A percentile compares a stretch with the other conserved stretches of the same genome.
These are phyloP conservation scores for Colletotrichum brevisporum DNA, from an alignment of 2,329 filamentous ascomycete species.

Conservation along the genomic window DNA sequence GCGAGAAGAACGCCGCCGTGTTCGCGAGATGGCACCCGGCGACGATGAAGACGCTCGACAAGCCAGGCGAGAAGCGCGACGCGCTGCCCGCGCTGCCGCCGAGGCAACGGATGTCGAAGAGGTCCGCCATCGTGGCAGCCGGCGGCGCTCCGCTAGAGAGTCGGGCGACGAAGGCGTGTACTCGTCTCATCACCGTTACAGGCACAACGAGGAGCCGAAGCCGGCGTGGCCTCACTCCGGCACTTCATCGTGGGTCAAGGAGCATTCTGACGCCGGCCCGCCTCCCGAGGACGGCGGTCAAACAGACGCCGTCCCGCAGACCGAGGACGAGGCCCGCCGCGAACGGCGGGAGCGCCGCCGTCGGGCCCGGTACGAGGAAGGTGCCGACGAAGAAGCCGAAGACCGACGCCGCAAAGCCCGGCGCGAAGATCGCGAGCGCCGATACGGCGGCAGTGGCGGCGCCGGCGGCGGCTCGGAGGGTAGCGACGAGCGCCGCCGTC, in stretches of 20 bases:
- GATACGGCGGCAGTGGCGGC: constrained; percentile 41
- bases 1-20: constrained; percentile 63
- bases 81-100: constrained; percentile 53
- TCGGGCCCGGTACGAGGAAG: constrained; percentile 59
- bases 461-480: constrained; percentile 55
- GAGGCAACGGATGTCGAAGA: constrained; percentile 55
- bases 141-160: constrained; percentile 57
- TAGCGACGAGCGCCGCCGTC: constrained; percentile 61
- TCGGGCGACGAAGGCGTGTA: constrained; percentile 62
- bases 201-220: constrained; percentile 47
- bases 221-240: constrained; percentile 73
- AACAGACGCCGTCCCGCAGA: constrained; percentile 53
- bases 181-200: constrained; percentile 51
- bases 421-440: constrained; percentile 58
- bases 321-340: constrained; percentile 64
- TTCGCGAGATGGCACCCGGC: constrained; percentile 55
- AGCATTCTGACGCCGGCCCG: constrained; percentile 73
- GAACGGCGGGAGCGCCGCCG: constrained; percentile 64
- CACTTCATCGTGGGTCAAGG: constrained; percentile 77
- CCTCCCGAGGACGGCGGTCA: constrained; percentile 61
- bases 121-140: constrained; percentile 52
- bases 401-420: constrained; percentile 60
- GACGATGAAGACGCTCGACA: constrained; percentile 70
- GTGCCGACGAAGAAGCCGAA: constrained; percentile 58
- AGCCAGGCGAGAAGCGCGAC: constrained; percentile 67